phyloP scores from a whole-genome alignment of 176 grass and related monocot species.

The Cenchrus purpureus region DNA sequence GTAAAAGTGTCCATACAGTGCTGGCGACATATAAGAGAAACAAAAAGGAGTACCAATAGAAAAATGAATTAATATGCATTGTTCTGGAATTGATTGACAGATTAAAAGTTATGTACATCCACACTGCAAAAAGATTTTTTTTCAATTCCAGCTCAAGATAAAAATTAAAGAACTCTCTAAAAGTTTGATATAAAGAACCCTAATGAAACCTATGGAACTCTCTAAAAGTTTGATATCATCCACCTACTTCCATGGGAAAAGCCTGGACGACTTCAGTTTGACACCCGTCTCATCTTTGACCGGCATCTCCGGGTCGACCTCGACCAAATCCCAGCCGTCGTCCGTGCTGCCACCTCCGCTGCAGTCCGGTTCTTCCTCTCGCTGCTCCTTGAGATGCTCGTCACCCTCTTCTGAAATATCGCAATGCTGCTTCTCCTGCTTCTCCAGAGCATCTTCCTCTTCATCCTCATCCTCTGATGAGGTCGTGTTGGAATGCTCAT shows the following conservation, averaged over 20 bases:
- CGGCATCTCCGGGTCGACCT: not conserved
- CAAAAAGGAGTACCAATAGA: not conserved
- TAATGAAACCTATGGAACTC: not conserved
- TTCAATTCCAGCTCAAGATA: not conserved
- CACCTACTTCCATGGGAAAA: not conserved
- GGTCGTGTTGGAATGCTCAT: not conserved
- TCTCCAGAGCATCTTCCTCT: not conserved
- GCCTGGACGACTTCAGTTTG: not conserved
- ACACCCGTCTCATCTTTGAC: not conserved
- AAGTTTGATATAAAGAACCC: not conserved
- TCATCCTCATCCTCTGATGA: not conserved
- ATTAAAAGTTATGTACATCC: not conserved
- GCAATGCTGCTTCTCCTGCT: slow-evolving; percentile 17
- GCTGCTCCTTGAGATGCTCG: not conserved
- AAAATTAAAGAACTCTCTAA: too few species aligned
- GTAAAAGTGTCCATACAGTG: too few species aligned
- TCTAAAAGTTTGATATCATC: not conserved
- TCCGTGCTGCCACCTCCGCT: slow-evolving; percentile 14
- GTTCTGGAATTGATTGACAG: not conserved
- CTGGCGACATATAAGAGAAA: not conserved
- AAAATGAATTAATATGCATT: not conserved
- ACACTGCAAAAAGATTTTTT: not conserved
- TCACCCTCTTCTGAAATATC: not conserved
- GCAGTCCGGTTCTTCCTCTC: not conserved
- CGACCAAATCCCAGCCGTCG: slow-evolving; percentile 31